Evolutionary conservation across 73 alveolate genomes (phyloP).

Genomic region (Tetrahymena borealis): DNA sequence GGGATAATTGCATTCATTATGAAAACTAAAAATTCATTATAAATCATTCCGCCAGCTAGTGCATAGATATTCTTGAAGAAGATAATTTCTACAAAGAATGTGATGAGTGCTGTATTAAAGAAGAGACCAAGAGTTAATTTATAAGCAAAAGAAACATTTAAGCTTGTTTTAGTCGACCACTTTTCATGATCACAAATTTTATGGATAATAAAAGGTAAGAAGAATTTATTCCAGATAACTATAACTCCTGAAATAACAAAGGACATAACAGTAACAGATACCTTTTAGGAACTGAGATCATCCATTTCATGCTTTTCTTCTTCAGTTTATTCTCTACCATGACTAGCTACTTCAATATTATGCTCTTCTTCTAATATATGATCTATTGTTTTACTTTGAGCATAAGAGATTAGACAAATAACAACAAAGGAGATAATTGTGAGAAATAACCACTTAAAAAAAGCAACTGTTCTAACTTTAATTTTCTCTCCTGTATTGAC

Average conservation of each 20-base stretch:
- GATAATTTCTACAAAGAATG: slow-evolving; percentile 20
- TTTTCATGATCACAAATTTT: slow-evolving; percentile 36
- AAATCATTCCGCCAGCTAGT: slow-evolving; percentile 41
- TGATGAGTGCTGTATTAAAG: slow-evolving; percentile 27
- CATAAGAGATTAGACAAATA: slow-evolving; percentile 12
- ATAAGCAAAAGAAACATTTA: slow-evolving; percentile 26
- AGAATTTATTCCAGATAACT: slow-evolving; percentile 29
- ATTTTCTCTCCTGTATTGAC: slow-evolving; percentile 22
- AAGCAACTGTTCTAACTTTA: slow-evolving; percentile 27
- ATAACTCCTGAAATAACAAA: slow-evolving; percentile 19
- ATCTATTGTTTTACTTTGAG: neutral
- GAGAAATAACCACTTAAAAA: slow-evolving; percentile 4
- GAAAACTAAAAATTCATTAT: slow-evolving; percentile 35
- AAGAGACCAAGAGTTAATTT: slow-evolving; percentile 29
- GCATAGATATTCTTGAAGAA: slow-evolving; percentile 18
- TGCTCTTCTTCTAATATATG: neutral
- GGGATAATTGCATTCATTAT: slow-evolving; percentile 34
- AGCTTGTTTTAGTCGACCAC: slow-evolving; percentile 25
- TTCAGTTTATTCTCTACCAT: slow-evolving; percentile 41
- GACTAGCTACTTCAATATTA: neutral
- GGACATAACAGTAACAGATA: slow-evolving; percentile 18
- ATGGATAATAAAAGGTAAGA: slow-evolving; percentile 23
- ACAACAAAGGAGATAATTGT: slow-evolving; percentile 27
- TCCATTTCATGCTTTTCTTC: slow-evolving; percentile 22
- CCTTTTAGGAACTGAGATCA: slow-evolving; percentile 2